Percentiles rank a stretch among this genome's conserved stretches.
phyloP scores from a whole-genome alignment of 768 basidiomycete genomes.

The Phanerochaete sordida region DNA sequence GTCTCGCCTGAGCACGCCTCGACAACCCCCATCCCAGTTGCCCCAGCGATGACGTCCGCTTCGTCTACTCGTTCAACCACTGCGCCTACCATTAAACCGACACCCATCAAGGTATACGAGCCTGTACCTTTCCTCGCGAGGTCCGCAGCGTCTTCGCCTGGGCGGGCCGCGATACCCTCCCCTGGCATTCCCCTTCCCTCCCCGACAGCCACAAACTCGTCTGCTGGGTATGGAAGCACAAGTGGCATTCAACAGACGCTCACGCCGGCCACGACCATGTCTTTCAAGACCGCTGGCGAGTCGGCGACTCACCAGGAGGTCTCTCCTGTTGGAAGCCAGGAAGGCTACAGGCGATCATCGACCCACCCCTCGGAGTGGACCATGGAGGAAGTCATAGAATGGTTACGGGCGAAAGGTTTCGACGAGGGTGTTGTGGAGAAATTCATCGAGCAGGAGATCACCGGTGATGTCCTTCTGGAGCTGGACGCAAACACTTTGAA shows the following conservation, averaged over 20 bases:
- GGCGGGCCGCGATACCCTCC: neutral
- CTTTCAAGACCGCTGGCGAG: slow-evolving; percentile 11
- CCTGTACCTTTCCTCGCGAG: slow-evolving; percentile 1
- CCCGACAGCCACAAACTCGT: slow-evolving; percentile 16
- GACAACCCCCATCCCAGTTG: neutral
- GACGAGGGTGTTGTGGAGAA: slow-evolving; percentile 79
- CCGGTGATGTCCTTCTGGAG: slow-evolving; percentile 94
- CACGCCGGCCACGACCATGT: slow-evolving; percentile 22
- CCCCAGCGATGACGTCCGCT: neutral
- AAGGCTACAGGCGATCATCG: slow-evolving; percentile 24
- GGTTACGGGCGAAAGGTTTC: slow-evolving; percentile 83
- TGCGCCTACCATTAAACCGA: neutral
- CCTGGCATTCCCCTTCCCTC: slow-evolving; percentile 5
- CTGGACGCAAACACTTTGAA: slow-evolving; percentile 91
- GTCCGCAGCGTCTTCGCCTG: neutral
- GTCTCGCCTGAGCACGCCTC: slow-evolving; percentile 6
- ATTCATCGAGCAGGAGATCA: slow-evolving; percentile 97
- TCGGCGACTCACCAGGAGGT: slow-evolving; percentile 1
- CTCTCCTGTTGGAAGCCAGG: neutral
- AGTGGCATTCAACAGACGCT: slow-evolving; percentile 23
- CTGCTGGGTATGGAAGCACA: slow-evolving; percentile 18
- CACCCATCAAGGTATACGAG: slow-evolving; percentile 2
- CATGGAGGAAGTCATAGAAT: slow-evolving; percentile 85
- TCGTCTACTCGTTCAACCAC: neutral
- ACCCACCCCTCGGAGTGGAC: slow-evolving; percentile 71